phyloP scores from a whole-genome alignment of 441 rosid species.

The Syzygium syzygioides region DNA sequence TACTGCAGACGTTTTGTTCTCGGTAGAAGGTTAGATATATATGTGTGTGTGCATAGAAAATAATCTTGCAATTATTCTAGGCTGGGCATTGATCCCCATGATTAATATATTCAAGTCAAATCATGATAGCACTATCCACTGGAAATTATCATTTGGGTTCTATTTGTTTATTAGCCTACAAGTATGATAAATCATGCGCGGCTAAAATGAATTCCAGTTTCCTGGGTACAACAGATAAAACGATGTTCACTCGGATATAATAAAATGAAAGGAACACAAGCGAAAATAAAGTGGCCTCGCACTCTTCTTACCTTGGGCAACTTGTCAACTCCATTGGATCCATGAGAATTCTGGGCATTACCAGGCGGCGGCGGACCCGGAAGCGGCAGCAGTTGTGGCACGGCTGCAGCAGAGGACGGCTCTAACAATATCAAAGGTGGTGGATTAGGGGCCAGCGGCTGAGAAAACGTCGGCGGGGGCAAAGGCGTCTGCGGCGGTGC shows the following conservation, averaged over 20 bases:
- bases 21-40: background rate
- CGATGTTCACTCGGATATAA: background rate
- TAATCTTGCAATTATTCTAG: background rate
- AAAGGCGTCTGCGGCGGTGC: background rate
- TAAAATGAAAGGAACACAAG: background rate
- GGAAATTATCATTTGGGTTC: background rate
- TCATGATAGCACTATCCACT: background rate
- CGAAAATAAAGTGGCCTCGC: background rate
- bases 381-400: constrained; percentile 19
- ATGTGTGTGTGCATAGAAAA: background rate
- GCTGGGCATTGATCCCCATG: background rate
- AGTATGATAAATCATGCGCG: background rate
- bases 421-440: constrained; percentile 48
- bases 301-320: constrained; percentile 46
- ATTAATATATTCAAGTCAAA: background rate
- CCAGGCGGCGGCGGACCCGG: constrained; percentile 10
- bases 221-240: background rate
- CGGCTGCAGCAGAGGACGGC: constrained; percentile 15
- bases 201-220: background rate
- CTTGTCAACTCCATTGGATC: constrained; percentile 66
- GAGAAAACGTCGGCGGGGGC: background rate
- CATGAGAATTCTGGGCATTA: constrained; percentile 53
- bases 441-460: constrained; percentile 20
- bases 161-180: background rate
- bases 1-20: background rate